These are phyloP conservation scores for Coleophoma crateriformis DNA, from an alignment of 2,329 filamentous ascomycete species.

Conservation along the genomic window DNA sequence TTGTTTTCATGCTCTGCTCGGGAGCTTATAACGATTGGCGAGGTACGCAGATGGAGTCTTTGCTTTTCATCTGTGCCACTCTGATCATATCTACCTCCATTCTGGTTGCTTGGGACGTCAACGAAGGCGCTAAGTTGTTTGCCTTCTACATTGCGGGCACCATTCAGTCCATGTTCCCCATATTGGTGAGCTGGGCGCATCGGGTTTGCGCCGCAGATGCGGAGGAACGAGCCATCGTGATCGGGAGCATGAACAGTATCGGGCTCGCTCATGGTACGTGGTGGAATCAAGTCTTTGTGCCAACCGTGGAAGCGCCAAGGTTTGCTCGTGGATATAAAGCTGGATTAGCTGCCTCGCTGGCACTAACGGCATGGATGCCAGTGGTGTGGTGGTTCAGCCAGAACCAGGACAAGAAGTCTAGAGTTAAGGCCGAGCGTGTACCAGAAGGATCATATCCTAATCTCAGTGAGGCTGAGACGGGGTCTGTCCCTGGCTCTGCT, in stretches of 20 bases:
- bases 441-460: no score
- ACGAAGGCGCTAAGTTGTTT: slow-evolving; percentile 54
- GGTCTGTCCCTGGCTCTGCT: no score
- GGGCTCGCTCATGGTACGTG: background rate
- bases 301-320: background rate
- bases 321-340: background rate
- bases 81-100: background rate
- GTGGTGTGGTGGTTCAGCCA: background rate
- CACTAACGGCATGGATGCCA: background rate
- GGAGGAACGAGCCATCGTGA: slow-evolving; percentile 62
- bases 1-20: slow-evolving; percentile 61
- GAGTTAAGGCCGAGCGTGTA: no score
- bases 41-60: slow-evolving; percentile 43
- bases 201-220: slow-evolving; percentile 51
- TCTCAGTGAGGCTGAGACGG: no score
- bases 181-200: slow-evolving; percentile 38
- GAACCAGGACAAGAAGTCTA: slow-evolving; percentile 5
- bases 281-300: background rate
- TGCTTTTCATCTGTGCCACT: background rate
- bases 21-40: slow-evolving; percentile 52
- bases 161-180: slow-evolving; percentile 31
- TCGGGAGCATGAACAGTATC: slow-evolving; percentile 54
- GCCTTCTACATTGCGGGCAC: slow-evolving; percentile 51
- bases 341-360: background rate
- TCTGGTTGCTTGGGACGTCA: slow-evolving; percentile 42